A percentile compares a stretch with the other conserved stretches of the same genome.
These are phyloP conservation scores for Exophiala sp. DNA, from an alignment of 2,329 filamentous ascomycete genomes.

Conservation along the genomic window DNA sequence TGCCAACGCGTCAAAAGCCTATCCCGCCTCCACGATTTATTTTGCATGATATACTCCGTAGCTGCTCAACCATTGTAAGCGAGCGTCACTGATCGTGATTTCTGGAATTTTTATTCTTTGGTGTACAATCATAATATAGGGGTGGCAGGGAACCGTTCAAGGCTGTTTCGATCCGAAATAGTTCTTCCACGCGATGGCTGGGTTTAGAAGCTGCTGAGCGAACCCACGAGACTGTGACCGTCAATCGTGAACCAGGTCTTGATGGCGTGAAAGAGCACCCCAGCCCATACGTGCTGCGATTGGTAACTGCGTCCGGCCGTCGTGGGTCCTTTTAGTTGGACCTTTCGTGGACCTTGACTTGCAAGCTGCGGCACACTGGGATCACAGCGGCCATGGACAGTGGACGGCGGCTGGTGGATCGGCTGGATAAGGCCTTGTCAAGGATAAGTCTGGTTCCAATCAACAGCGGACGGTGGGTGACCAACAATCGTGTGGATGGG, in stretches of 20 bases:
- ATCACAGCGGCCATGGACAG: conserved; percentile 15
- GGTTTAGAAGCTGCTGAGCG: conserved; percentile 1
- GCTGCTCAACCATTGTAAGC: too few species aligned
- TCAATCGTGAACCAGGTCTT: conserved; percentile 3
- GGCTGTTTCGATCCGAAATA: neutral
- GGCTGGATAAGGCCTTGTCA: neutral
- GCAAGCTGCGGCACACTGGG: conserved; percentile 21
- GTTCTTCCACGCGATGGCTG: conserved; percentile 8
- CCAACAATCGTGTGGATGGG: conserved; percentile 7
- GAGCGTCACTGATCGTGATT: too few species aligned
- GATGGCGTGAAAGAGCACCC: neutral
- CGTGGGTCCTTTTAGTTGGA: conserved; percentile 20
- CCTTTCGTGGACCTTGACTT: conserved; percentile 22
- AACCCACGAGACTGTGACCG: conserved; percentile 4
- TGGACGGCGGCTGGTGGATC: conserved; percentile 6
- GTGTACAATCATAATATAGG: too few species aligned
- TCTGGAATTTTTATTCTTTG: too few species aligned
- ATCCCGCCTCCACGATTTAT: neutral
- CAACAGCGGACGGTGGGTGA: conserved; percentile 5
- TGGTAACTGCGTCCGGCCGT: conserved; percentile 21
- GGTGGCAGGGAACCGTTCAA: neutral
- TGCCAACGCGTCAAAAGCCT: conserved; percentile 1
- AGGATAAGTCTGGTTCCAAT: conserved; percentile 2
- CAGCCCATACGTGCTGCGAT: conserved; percentile 17
- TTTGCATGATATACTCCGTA: too few species aligned